Conservation (phyloP, 768 basidiomycete species). For the Mrakia blollopis region DNA sequence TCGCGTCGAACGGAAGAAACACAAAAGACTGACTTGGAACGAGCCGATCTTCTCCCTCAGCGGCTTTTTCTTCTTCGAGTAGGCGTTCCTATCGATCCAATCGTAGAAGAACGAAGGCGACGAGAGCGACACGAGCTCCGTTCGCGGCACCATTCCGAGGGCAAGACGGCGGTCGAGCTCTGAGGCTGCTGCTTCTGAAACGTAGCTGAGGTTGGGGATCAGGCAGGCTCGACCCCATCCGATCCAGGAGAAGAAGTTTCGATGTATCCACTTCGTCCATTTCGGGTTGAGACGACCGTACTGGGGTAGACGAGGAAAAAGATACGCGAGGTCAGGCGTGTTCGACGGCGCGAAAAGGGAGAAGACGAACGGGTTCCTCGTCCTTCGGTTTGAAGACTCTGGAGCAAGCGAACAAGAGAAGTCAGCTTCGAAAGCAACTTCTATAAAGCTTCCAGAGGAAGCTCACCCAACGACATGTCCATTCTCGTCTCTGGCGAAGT, state of each 20-base stretch:
- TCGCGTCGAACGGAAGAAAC: neutral
- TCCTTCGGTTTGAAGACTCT: conserved; percentile 86
- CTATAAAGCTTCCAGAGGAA: neutral
- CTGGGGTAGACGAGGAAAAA: neutral
- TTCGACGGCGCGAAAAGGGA: neutral
- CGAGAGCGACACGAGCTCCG: conserved; percentile 74
- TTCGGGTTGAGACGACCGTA: conserved; percentile 24
- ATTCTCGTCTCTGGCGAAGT: conserved; percentile 81
- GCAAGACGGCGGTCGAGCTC: conserved; percentile 68
- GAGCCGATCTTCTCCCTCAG: conserved; percentile 77
- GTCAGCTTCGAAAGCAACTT: too few species aligned
- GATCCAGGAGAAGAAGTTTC: conserved; percentile 63
- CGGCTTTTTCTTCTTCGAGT: conserved; percentile 67
- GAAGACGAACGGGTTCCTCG: conserved; percentile 34
- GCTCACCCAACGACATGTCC: conserved; percentile 76
- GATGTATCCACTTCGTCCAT: conserved; percentile 42
- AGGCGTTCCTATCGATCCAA: conserved; percentile 56
- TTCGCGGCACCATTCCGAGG: conserved; percentile 77
- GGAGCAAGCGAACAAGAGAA: neutral
- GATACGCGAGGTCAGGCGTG: too few species aligned
- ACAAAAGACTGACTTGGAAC: conserved; percentile 6
- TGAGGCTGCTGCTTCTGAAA: conserved; percentile 84
- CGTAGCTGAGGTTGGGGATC: conserved; percentile 56
- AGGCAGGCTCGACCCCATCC: conserved; percentile 74
- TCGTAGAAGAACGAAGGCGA: conserved; percentile 91